Conservation (phyloP, 2,329 filamentous ascomycete species). For the Alternaria sp. region DNA sequence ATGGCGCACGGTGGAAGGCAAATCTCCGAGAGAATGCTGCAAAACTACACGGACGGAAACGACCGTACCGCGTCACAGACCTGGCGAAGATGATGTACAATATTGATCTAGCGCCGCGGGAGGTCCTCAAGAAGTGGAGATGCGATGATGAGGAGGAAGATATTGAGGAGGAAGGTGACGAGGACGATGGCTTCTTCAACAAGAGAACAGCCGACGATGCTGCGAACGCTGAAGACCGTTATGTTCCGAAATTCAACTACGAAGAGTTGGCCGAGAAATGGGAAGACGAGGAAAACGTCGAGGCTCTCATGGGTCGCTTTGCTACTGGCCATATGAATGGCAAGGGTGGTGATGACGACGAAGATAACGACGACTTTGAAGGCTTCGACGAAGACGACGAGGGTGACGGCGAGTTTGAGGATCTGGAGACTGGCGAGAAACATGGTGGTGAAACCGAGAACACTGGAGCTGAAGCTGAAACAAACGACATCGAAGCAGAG, state of each 20-base stretch:
- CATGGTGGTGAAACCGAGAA: conserved; percentile 51
- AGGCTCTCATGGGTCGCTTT: conserved; percentile 76
- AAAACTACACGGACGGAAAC: conserved; percentile 71
- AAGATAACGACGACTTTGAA: conserved; percentile 62
- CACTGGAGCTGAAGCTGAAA: conserved; percentile 52
- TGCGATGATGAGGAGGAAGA: conserved; percentile 65
- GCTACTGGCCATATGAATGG: conserved; percentile 69
- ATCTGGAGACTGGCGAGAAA: conserved; percentile 78
- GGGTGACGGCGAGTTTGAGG: conserved; percentile 82
- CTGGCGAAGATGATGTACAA: conserved; percentile 91
- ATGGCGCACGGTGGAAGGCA: conserved; percentile 84
- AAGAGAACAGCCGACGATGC: conserved; percentile 59
- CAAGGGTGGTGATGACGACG: conserved; percentile 38
- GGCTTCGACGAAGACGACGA: conserved; percentile 66
- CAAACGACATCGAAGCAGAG: conserved; percentile 76
- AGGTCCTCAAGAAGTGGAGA: conserved; percentile 81
- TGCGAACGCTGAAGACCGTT: conserved; percentile 71
- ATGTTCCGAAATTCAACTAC: conserved; percentile 81
- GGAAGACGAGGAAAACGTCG: conserved; percentile 78
- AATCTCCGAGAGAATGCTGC: conserved; percentile 79
- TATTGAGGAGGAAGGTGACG: conserved; percentile 63
- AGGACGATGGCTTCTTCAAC: conserved; percentile 70
- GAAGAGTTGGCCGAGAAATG: conserved; percentile 83
- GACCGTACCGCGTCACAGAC: conserved; percentile 78
- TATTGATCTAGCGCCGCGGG: conserved; percentile 72